Conservation (phyloP, 176 grass and related monocot genomes). For the Oryza glumipatula region DNA sequence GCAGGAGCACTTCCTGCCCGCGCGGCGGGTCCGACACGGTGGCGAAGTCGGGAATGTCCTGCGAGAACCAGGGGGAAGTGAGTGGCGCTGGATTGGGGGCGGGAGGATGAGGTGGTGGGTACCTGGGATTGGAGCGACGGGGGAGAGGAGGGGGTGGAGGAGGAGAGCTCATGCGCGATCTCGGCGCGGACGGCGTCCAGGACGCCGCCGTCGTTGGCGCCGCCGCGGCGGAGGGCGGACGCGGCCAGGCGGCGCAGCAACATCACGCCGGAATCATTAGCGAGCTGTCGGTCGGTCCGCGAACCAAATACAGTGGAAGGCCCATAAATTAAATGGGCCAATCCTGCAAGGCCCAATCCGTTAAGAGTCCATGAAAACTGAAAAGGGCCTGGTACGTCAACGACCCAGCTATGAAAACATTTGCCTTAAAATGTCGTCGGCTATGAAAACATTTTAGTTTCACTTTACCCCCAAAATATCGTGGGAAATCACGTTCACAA, state of each 20-base stretch:
- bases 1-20: constrained; percentile 65
- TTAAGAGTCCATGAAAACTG: too few species aligned
- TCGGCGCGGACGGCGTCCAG: constrained; percentile 59
- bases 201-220: constrained; percentile 46
- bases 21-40: constrained; percentile 46
- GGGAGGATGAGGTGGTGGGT: background rate
- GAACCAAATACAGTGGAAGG: too few species aligned
- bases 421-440: too few species aligned
- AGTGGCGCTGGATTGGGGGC: background rate
- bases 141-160: background rate
- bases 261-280: background rate
- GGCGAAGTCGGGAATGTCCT: constrained; percentile 51
- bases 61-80: background rate
- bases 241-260: constrained; percentile 37
- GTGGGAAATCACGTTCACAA: too few species aligned
- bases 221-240: constrained; percentile 35
- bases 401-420: too few species aligned
- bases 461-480: too few species aligned
- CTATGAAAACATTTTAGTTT: too few species aligned
- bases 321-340: too few species aligned
- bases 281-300: too few species aligned
- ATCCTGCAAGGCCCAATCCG: too few species aligned
- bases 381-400: too few species aligned
- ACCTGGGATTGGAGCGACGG: constrained; percentile 27
- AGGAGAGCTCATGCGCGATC: constrained; percentile 66